Evolutionary conservation across 2,329 filamentous ascomycete species (phyloP), one percentile per base, ranked within the genome.

Genomic region (Curvularia lunata): DNA sequence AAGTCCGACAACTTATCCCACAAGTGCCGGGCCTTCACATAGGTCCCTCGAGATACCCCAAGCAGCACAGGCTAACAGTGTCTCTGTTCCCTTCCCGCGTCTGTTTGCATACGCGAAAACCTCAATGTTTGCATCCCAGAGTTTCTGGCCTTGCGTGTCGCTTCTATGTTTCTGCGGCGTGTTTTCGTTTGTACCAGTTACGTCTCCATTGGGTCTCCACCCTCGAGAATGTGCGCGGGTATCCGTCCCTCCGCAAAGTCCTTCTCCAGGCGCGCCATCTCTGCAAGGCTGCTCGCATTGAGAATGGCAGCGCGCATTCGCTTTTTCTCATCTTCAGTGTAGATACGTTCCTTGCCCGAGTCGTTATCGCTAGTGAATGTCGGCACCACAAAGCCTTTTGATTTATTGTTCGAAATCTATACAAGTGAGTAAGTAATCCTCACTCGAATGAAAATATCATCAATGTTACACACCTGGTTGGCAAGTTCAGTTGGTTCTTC

Each of bases 191-290:
- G n/a, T 6, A 41, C 23, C 25, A 4, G 4, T 50, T 65, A 75
- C 23, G 64, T 69, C 54, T 75, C 70, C 71, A 71, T 74, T 2
- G 68, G 40, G 8, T 72, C 70, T 23, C 59, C 67, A 5, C 66
- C 68, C 37, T 70, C 66, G 21, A 75, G 56, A 27, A 75, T 61
- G 28, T 73, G 58, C 19, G 69, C 68, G 2, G 94, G 94, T 76
- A 98, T 84, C 71, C 91, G 84, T 1, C 95, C 95, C 77, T 98
- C 94, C 62, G 91, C 91, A 65, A 98, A 80, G 77, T 95, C 91
- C 81, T 94, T 96, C 82, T 99, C 95, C 73, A 99, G 77, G 66
- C 87, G 85, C 56, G 91, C 89, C 74, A 99, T 96, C 80, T 98
- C 95, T 67, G 92, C 89, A 71, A 99, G 77, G 72, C 90, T 96